Base-by-base conservation (phyloP, 202 grass and related monocot genomes). In the Panicum hallii region DNA sequence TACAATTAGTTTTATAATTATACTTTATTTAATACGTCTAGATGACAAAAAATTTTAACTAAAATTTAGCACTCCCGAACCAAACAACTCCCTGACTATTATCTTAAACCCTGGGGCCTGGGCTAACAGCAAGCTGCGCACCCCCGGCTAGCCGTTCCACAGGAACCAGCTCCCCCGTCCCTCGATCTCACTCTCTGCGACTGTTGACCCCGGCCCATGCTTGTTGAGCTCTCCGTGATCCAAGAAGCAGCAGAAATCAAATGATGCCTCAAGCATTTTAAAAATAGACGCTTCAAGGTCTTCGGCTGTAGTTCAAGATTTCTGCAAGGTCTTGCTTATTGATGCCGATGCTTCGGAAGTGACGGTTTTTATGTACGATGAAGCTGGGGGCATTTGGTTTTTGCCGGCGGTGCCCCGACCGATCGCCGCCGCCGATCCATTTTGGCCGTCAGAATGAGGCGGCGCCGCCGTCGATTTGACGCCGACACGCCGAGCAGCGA, bases 131-230 rank as follows among this genome's bases (percentile, higher is more conserved):
- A 40, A 56, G 28, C 20, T 4, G 77, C 47, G 11, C 48, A 66
- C 52, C 30, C 11, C 26, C 34, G 15, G n/a, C 60, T 7, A 36
- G 22, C 30, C 14, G 10, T 23, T 12, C 53, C 72, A 54, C 70
- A 2, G 67, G 28, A 62, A 28, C 26, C 13, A 40, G 15, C 30
- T 26, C 63, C 0, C 32, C 19, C 3, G 2, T 36, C 38, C 28
- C 46, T 11, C 11, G 41, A 67, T 81, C 47, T 65, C 64, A 17
- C 79, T 70, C 78, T 56, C 12, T 69, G 7, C 7, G 12, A 64
- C 12, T 38, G 64, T 81, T 89, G 70, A 85, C 82, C 82, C 4
- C 23, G 78, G 12, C 32, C 52, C 61, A 49, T 38, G 55, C 28
- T 62, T 10, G 45, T 43, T 81, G n/a, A 56, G 22, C 48, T 46